Evolutionary conservation across 1,284 basidiomycete species (phyloP).

Genomic region (Anthracocystis panici-leucophaei): DNA sequence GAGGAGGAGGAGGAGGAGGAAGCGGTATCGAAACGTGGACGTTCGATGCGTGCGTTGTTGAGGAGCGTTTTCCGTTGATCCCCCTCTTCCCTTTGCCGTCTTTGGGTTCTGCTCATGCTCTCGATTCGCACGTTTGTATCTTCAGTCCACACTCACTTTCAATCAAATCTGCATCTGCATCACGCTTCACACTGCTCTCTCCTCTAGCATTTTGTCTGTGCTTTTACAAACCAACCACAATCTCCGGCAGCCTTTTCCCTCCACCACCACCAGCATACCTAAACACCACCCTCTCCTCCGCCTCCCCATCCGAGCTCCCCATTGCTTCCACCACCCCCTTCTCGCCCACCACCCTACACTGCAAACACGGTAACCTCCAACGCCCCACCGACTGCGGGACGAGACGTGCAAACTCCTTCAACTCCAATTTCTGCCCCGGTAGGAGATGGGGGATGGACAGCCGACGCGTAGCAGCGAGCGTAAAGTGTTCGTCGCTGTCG

Average conservation of each 20-base stretch:
- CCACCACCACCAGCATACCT: not conserved
- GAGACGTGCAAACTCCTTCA: slow-evolving; percentile 7
- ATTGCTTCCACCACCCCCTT: slow-evolving; percentile 12
- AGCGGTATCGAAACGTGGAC: too few species aligned
- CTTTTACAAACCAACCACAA: slow-evolving; percentile 2
- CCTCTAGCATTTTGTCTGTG: not conserved
- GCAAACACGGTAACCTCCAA: not conserved
- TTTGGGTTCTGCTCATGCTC: too few species aligned
- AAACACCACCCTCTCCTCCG: not conserved
- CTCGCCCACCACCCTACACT: not conserved
- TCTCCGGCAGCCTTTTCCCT: slow-evolving; percentile 1
- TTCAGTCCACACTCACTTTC: too few species aligned
- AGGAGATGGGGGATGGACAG: slow-evolving; percentile 35
- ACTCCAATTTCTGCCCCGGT: not conserved
- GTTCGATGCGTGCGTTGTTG: too few species aligned
- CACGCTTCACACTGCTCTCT: not conserved
- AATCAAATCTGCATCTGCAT: too few species aligned
- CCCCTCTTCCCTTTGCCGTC: too few species aligned
- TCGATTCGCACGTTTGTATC: too few species aligned
- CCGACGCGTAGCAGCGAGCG: slow-evolving; percentile 18
- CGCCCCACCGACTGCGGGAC: slow-evolving; percentile 18
- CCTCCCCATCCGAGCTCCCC: not conserved
- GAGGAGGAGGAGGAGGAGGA: too few species aligned
- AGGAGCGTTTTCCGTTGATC: too few species aligned
- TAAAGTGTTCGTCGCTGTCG: slow-evolving; percentile 36